Base-by-base conservation (phyloP, 2,329 filamentous ascomycete genomes). In the Alternaria angustiovoidea region DNA sequence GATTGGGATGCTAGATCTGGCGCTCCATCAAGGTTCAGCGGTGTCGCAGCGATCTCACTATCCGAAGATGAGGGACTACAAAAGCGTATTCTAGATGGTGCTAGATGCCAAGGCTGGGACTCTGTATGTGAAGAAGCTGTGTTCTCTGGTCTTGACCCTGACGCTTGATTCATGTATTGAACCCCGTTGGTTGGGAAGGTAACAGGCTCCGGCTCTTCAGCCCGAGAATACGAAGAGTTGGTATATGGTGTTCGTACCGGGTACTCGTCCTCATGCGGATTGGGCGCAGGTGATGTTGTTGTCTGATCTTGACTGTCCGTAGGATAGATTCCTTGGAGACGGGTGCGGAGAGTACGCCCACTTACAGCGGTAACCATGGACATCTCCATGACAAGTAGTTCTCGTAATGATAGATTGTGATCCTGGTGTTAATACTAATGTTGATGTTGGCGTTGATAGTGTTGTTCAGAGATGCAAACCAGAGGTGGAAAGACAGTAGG, bases 401-500 rank as follows among this genome's bases (percentile, higher is more conserved):
- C 41, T 18, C 36, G 48, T 68, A 68, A 42, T 59, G 62, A 68
- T 69, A 46, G 51, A 53, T 24, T 24, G 60, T 22, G 60, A 20
- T 36, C 9, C 18, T 36, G 14, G 30, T 36, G 30, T 36, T 49
- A 32, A 34, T 38, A 26, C 32, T 26, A 28, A 18, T 49, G 30
- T 38, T 48, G 46, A 48, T 48, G 14, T 7, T 48, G 14, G 58
- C 51, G 32, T 36, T 47, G 63, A 54, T 61, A 48, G 42, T 58
- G 57, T 41, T 54, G 18, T 52, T 18, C 11, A 36, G 36, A 24
- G 26, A 16, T n/a, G 5, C 14, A 3, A 28, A 8, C 3, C 9
- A 24, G 11, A 42, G 20, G 6, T 16, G 39, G 6, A 42, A 42
- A 42, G 20, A 42, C 22, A 30, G 20, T 4, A 24, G 48, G 20